phyloP scores from a whole-genome alignment of 2,329 filamentous ascomycete species.

The Colletotrichum sidae region DNA sequence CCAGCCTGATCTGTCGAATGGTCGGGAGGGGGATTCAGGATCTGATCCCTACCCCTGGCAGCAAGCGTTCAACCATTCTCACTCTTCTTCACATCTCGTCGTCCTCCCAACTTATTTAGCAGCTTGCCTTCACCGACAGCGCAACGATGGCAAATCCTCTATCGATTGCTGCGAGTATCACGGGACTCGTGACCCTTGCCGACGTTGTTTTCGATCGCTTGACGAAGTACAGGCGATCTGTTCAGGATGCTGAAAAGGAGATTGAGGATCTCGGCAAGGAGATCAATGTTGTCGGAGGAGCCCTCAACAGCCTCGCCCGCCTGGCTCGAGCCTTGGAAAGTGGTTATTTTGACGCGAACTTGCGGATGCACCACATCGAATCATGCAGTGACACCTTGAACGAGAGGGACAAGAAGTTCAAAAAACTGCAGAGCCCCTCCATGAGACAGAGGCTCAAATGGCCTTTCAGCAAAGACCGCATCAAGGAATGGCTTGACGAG shows the following conservation, averaged over 20 bases:
- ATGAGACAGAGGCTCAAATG: not conserved
- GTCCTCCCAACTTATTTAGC: not conserved
- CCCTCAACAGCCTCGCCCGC: not conserved
- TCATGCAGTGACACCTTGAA: not conserved
- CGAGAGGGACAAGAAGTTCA: not conserved
- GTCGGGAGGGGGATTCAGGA: not conserved
- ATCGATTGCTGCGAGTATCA: slow-evolving; percentile 22
- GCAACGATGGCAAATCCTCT: slow-evolving; percentile 8
- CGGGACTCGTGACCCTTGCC: slow-evolving; percentile 1
- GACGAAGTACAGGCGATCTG: not conserved
- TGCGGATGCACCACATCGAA: slow-evolving; percentile 21
- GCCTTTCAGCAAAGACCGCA: not conserved
- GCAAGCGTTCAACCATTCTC: not conserved
- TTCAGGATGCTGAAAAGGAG: not conserved
- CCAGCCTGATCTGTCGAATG: not conserved
- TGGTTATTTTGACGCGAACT: not conserved
- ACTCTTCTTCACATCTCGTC: not conserved
- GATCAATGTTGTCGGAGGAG: not conserved
- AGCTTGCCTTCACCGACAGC: not conserved
- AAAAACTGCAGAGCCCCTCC: not conserved
- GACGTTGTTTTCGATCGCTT: slow-evolving; percentile 13
- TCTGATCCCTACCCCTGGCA: not conserved
- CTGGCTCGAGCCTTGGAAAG: not conserved
- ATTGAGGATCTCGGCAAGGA: not conserved
- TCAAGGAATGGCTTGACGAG: slow-evolving; percentile 8